Evolutionary conservation across 2,329 filamentous ascomycete genomes (phyloP), one percentile per base, ranked within the genome.

Genomic region (Claviceps sp.): DNA sequence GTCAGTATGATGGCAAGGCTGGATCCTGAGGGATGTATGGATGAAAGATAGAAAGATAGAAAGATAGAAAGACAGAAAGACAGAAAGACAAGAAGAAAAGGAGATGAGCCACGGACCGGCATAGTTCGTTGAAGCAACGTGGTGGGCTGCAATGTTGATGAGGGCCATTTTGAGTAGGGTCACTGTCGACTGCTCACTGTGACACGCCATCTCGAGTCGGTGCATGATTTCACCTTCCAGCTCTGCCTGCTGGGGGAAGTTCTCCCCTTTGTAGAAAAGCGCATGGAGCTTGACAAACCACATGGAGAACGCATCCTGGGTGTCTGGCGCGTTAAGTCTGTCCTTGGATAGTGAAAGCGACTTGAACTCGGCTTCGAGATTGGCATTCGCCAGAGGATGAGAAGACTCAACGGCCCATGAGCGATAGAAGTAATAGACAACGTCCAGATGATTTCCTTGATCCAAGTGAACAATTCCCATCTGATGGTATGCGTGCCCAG

Each of bases 211-310:
- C 47, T 82, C 78, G 39, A 95, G 71, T 48, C 89, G 85, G 59
- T 85, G 83, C 54, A 95, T 73, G 13, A 97, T 85, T 64, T 95
- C 88, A 53, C 81, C 81, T 66, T 96, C 90, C 29, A 96, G 72
- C 63, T 95, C 89, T 50, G 84, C 79, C 56, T 89, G 85, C 55
- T 84, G 81, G 1, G 80, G 70, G 59, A 93, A 90, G 45, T 82
- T 76, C 54, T 84, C 76, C 36, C 88, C 89, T 55, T 83, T 83
- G 68, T 86, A 91, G 66, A 87, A 91, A 62, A 85, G 82, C 47
- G 88, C 88, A 64, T 96, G 91, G 44, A 96, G 77, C 58, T 85
- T 83, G 54, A 91, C 78, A 60, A 96, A 95, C 84, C 89, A 93
- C 49, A 81, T 79, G 46, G 83, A 73, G 52, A 95, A 76, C 38